A percentile compares a stretch with the other conserved stretches of the same genome.
Conservation (phyloP, 164 flowering plant genomes). For the Vitis riparia region DNA sequence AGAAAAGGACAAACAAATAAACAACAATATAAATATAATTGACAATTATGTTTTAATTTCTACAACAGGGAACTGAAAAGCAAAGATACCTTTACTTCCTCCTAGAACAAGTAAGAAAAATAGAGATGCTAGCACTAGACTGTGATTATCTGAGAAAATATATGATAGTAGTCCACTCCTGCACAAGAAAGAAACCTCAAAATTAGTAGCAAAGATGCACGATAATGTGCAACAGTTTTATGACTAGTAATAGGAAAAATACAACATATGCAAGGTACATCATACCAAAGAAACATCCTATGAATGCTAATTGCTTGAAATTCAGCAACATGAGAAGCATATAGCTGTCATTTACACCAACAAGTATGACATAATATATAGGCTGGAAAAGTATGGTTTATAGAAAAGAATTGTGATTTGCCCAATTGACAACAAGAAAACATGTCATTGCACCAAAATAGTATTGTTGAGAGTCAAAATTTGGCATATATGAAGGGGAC, state of each 20-base stretch:
- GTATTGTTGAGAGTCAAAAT: no score
- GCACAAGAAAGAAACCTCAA: slow-evolving; percentile 17
- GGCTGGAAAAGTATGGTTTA: no score
- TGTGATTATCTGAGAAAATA: slow-evolving; percentile 41
- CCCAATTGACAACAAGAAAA: no score
- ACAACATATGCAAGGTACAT: neutral
- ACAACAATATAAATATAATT: neutral
- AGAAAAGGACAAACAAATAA: neutral
- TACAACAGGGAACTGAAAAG: neutral
- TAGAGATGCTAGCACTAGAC: slow-evolving; percentile 39
- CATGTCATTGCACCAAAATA: no score
- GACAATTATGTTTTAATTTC: neutral
- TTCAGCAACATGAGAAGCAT: neutral
- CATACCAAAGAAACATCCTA: neutral
- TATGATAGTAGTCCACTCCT: slow-evolving; percentile 40
- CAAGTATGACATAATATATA: no score
- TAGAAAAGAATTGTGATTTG: no score
- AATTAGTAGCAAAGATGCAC: no score
- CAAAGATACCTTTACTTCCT: slow-evolving; percentile 50
- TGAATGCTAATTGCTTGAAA: neutral
- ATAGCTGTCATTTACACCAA: neutral
- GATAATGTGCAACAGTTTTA: no score
- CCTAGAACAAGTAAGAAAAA: slow-evolving; percentile 46
- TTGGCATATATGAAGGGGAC: no score
- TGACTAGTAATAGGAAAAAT: no score